These are phyloP conservation scores for Turritis glabra DNA, from an alignment of 345 rosid species.

Conservation along the genomic window DNA sequence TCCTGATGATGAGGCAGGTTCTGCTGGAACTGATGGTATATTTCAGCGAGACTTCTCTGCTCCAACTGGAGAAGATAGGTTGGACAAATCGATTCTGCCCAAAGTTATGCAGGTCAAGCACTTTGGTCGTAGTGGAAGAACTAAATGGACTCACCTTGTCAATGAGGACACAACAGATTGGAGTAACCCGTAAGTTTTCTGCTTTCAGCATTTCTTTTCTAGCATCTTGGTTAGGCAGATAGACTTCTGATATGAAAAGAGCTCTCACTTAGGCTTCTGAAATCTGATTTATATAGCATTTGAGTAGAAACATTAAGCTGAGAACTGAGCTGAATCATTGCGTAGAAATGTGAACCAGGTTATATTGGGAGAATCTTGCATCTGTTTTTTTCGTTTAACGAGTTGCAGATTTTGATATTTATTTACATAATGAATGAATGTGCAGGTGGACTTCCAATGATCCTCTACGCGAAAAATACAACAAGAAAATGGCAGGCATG, in stretches of 20 bases:
- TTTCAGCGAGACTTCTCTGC: conserved; percentile 65
- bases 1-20: conserved; percentile 53
- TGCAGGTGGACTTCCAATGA: conserved; percentile 72
- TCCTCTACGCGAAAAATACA: conserved; percentile 74
- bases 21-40: conserved; percentile 49
- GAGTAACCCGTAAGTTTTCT: conserved; percentile 69
- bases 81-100: conserved; percentile 71
- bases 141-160: conserved; percentile 90
- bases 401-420: conserved; percentile 20
- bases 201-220: not conserved
- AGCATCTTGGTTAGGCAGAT: not conserved
- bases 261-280: not conserved
- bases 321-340: conserved; percentile 5
- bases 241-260: not conserved
- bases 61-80: conserved; percentile 80
- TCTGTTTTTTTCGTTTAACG: not conserved
- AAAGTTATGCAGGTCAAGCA: conserved; percentile 84
- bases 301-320: conserved; percentile 13
- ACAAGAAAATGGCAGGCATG: conserved; percentile 77
- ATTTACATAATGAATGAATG: conserved; percentile 6
- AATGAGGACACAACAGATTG: conserved; percentile 81
- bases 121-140: conserved; percentile 83
- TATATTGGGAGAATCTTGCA: conserved; percentile 5
- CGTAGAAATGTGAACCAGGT: not conserved
- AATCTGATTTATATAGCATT: conserved; percentile 7